Evolutionary conservation across 2,329 filamentous ascomycete genomes (phyloP), one percentile per base, ranked within the genome.

Genomic region (Sporothrix curviconia): DNA sequence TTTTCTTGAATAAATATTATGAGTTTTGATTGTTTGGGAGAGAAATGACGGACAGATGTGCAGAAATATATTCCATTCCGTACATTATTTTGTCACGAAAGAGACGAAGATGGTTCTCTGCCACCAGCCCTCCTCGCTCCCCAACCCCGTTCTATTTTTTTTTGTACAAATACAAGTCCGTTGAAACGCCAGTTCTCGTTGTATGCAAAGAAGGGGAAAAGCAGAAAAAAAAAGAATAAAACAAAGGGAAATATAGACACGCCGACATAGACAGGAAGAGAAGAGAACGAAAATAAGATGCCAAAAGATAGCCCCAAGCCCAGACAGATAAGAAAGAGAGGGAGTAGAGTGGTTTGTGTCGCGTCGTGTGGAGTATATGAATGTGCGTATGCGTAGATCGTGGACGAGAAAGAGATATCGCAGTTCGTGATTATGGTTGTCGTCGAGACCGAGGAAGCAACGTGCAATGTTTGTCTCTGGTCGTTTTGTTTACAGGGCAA

Each of bases 321-420:
- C 17, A 46, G 32, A 19, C 28, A 19, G 39, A 24, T 11, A 30
- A 37, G 32, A 32, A n/a, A n/a, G n/a, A n/a, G 30, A 51, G 22
- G 39, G 58, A 59, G 58, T 57, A 57, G 58, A 55, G 58, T 57
- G 54, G 57, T 50, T 17, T 28, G 28, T 32, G 11, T 32, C 6
- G n/a, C 6, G 28, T 11, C 28, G 28, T 22, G 37, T n/a, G 9
- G 17, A 39, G 37, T 39, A n/a, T 24, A 14, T 22, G 22, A 37
- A 17, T 43, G 30, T 47, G 25, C 34, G 39, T 44, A 14, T 40
- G 25, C n/a, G 22, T 51, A 49, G 36, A 49, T 36, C 11, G n/a
- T 44, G 22, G 30, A 46, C 19, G 42, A 37, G 12, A n/a, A 4
- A 9, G 22, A 22, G 2, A 6, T 11, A n/a, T 44, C n/a, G 39